phyloP scores from a whole-genome alignment of 1,139 yeast genomes.

The Kurtzmaniella quercitrusa region DNA sequence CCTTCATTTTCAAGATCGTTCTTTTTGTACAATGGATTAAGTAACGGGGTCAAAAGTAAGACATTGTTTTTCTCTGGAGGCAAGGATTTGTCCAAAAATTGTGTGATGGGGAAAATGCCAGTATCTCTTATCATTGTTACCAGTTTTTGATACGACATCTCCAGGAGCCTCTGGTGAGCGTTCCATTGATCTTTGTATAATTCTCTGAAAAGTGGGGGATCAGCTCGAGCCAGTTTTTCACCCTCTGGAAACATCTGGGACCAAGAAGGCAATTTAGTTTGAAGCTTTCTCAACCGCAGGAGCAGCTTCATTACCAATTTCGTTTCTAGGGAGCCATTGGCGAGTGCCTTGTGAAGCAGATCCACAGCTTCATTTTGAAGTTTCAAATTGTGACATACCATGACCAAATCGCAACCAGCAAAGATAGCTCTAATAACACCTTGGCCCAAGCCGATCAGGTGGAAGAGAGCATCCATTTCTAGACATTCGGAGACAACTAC shows the following conservation, averaged over 20 bases:
- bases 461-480: conserved; percentile 62
- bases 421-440: conserved; percentile 59
- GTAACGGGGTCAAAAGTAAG: conserved; percentile 50
- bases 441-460: conserved; percentile 61
- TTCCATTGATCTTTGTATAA: conserved; percentile 32
- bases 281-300: conserved; percentile 42
- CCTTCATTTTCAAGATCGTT: conserved; percentile 9
- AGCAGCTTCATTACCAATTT: conserved; percentile 41
- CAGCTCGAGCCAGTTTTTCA: conserved; percentile 25
- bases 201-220: conserved; percentile 22
- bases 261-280: conserved; percentile 46
- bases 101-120: conserved; percentile 48
- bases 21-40: conserved; percentile 38
- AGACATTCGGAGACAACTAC: conserved; percentile 62
- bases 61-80: conserved; percentile 31
- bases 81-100: conserved; percentile 17
- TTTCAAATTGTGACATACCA: conserved; percentile 57
- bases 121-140: conserved; percentile 57
- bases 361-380: conserved; percentile 58
- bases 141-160: conserved; percentile 48
- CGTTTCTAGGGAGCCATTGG: conserved; percentile 49
- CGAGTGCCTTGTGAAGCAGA: conserved; percentile 50
- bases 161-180: conserved; percentile 43
- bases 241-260: conserved; percentile 40
- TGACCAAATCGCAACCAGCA: conserved; percentile 64